Conservation (phyloP, 2,329 filamentous ascomycete genomes). For the Cercospora zeina region DNA sequence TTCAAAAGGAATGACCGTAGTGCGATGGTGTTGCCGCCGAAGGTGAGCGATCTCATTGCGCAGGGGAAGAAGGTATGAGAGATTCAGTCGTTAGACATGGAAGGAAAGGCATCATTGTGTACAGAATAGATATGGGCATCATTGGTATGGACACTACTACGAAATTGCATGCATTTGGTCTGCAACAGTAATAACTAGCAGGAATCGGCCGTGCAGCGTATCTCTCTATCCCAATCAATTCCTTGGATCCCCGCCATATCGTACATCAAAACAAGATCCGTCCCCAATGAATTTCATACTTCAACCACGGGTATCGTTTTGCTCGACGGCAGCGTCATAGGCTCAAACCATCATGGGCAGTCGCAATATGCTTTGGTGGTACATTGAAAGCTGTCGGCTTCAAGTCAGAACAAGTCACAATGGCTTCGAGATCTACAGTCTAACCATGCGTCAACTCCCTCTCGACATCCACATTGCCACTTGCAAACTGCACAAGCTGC, state of each 20-base stretch:
- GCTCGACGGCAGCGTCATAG: background rate
- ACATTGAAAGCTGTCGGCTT: conserved; percentile 20
- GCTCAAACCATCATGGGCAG: conserved; percentile 12
- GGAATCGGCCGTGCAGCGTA: conserved; percentile 1
- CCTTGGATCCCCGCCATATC: background rate
- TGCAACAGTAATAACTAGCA: background rate
- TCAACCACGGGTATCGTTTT: background rate
- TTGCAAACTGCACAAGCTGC: conserved; percentile 26
- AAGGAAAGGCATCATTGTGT: background rate
- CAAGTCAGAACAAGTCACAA: background rate
- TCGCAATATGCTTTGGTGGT: conserved; percentile 28
- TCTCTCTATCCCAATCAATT: background rate
- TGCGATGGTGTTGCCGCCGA: conserved; percentile 81
- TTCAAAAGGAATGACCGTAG: conserved; percentile 87
- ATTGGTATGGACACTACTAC: background rate
- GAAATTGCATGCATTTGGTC: background rate
- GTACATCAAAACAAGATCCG: background rate
- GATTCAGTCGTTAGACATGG: too few relatives aligned
- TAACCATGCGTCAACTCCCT: conserved; percentile 16
- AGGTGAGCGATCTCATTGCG: conserved; percentile 62
- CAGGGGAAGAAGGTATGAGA: conserved; percentile 53
- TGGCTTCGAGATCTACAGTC: background rate
- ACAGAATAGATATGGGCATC: background rate
- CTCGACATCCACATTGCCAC: conserved; percentile 19
- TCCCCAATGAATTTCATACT: background rate